These are phyloP conservation scores for Musa acuminata DNA, from an alignment of 176 grass and related monocot species.

Conservation along the genomic window DNA sequence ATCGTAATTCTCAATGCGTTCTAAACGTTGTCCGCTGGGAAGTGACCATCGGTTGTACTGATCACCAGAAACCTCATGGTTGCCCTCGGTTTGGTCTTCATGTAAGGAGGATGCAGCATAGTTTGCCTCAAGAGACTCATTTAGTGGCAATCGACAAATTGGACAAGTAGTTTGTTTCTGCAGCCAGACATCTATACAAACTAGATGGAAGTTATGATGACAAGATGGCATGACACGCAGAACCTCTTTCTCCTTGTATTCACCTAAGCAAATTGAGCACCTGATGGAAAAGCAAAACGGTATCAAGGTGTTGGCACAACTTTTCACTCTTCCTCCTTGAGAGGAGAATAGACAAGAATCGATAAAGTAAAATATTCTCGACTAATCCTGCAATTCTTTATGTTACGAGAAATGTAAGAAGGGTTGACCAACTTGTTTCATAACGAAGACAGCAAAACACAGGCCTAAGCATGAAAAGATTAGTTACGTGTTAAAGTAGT, in stretches of 20 bases:
- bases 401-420: no score
- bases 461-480: no score
- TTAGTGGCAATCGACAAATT: slow-evolving; percentile 74
- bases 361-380: slow-evolving; percentile 13
- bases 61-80: slow-evolving; percentile 26
- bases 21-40: slow-evolving; percentile 33
- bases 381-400: not conserved
- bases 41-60: slow-evolving; percentile 51
- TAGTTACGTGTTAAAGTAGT: no score
- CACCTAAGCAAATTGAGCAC: slow-evolving; percentile 94
- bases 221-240: slow-evolving; percentile 84
- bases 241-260: slow-evolving; percentile 80
- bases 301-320: not conserved
- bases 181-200: slow-evolving; percentile 87
- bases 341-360: not conserved
- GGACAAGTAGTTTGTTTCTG: slow-evolving; percentile 83
- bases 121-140: slow-evolving; percentile 43
- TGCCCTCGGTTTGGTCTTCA: slow-evolving; percentile 25
- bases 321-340: not conserved
- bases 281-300: slow-evolving; percentile 26
- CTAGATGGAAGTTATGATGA: slow-evolving; percentile 70
- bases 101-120: slow-evolving; percentile 26
- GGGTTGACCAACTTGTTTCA: no score
- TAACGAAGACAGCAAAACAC: no score
- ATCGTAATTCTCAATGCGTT: slow-evolving; percentile 34